Conservation (phyloP, 1,284 basidiomycete species). For the Cryptococcus maquisensis region DNA sequence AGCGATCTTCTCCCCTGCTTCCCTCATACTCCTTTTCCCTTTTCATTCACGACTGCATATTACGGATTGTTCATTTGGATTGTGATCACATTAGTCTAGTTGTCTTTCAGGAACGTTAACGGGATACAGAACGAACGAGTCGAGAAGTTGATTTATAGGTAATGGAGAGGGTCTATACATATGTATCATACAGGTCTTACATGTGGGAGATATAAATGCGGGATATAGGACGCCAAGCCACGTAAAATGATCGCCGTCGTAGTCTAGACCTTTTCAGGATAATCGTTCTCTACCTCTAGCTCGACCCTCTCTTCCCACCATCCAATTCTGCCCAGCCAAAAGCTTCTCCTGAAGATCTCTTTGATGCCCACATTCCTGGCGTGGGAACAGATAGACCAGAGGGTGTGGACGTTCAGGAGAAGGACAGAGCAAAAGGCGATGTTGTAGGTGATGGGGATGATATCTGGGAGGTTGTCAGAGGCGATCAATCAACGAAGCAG, state of each 20-base stretch:
- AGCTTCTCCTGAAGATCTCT: neutral
- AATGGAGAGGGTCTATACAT: neutral
- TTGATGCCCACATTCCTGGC: neutral
- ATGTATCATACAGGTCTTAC: neutral
- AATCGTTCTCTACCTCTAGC: neutral
- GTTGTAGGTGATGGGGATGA: slow-evolving; percentile 17
- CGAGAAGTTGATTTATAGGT: neutral
- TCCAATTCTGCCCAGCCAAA: slow-evolving; percentile 9
- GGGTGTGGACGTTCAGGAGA: slow-evolving; percentile 13
- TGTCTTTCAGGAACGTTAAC: too few relatives aligned
- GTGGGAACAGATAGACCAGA: slow-evolving; percentile 9
- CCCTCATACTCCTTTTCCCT: too few relatives aligned
- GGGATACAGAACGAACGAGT: too few relatives aligned
- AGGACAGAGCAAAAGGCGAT: slow-evolving; percentile 2
- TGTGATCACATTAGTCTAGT: too few relatives aligned
- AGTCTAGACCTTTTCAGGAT: neutral
- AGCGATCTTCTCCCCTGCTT: too few relatives aligned
- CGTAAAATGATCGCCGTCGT: neutral
- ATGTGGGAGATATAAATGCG: too few relatives aligned
- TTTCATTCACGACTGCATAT: too few relatives aligned
- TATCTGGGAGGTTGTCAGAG: slow-evolving; percentile 1
- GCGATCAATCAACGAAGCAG: neutral
- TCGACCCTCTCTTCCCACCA: slow-evolving; percentile 10
- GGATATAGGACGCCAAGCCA: too few relatives aligned
- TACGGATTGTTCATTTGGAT: too few relatives aligned